These are phyloP conservation scores for Fusarium camptoceras DNA, from an alignment of 2,329 filamentous ascomycete genomes.

Conservation along the genomic window DNA sequence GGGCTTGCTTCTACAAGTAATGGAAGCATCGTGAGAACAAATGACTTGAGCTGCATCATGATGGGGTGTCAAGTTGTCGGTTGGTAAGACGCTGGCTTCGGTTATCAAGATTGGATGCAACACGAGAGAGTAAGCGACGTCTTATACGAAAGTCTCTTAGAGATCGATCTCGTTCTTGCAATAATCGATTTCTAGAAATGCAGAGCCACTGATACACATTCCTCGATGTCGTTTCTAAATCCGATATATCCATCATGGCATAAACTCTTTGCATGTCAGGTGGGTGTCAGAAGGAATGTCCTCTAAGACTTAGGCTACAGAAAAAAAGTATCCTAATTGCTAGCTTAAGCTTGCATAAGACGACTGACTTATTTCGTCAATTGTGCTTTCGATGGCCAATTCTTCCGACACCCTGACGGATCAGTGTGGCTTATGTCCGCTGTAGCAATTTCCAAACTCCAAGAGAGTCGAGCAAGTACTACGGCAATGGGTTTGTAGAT, in stretches of 20 bases:
- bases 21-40: neutral
- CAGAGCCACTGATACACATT: fast-evolving
- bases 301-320: too few relatives aligned
- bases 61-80: neutral
- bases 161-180: fast-evolving
- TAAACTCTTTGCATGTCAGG: too few relatives aligned
- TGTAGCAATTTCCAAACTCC: neutral
- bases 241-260: constrained; percentile 18
- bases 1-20: neutral
- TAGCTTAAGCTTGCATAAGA: too few relatives aligned
- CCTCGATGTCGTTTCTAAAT: neutral
- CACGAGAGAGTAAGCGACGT: too few relatives aligned
- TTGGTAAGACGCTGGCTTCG: too few relatives aligned
- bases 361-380: too few relatives aligned
- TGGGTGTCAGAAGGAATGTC: too few relatives aligned
- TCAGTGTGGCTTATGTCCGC: neutral
- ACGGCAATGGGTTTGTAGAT: too few relatives aligned
- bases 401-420: neutral
- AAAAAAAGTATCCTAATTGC: too few relatives aligned
- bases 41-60: constrained; percentile 1
- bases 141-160: neutral
- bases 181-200: neutral
- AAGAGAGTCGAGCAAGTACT: neutral
- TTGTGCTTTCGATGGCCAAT: too few relatives aligned
- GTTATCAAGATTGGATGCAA: neutral